Percentiles rank a stretch among this genome's conserved stretches.
Conservation (phyloP, 2,329 filamentous ascomycete genomes). For the Drechslerella stenobrocha region DNA sequence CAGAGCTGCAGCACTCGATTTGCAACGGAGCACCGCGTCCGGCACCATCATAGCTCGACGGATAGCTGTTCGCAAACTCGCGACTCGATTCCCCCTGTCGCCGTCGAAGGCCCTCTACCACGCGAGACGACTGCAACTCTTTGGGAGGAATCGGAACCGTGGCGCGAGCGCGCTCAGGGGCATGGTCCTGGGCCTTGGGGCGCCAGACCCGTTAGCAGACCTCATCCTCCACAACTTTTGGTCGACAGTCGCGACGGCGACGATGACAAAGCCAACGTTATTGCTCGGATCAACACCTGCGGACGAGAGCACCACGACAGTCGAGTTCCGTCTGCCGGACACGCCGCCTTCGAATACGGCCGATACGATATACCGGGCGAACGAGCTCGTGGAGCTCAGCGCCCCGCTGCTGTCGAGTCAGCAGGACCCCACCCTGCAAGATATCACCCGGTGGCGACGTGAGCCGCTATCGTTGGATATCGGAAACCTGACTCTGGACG, state of each 20-base stretch:
- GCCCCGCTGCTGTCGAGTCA: constrained; percentile 11
- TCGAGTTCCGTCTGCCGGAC: neutral
- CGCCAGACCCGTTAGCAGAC: constrained; percentile 14
- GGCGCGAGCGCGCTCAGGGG: constrained; percentile 29
- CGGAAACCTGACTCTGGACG: constrained; percentile 11
- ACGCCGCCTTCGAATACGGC: constrained; percentile 5
- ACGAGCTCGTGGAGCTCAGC: constrained; percentile 4
- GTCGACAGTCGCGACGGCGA: neutral
- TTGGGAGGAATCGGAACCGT: constrained; percentile 40
- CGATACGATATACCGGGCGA: constrained; percentile 12
- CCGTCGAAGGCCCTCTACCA: constrained; percentile 38
- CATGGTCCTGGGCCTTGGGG: constrained; percentile 24
- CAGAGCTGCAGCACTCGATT: constrained; percentile 5
- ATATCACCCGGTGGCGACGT: constrained; percentile 32
- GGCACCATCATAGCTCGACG: constrained; percentile 24
- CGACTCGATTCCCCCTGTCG: constrained; percentile 31
- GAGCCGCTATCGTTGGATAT: constrained; percentile 9
- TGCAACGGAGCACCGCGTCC: constrained; percentile 13
- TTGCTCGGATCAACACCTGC: constrained; percentile 2
- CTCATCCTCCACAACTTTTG: constrained; percentile 10
- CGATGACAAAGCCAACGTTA: constrained; percentile 3
- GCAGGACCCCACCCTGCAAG: constrained; percentile 21
- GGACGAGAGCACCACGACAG: constrained; percentile 10
- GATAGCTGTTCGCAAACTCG: constrained; percentile 33
- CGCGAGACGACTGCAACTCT: constrained; percentile 39